phyloP scores from a whole-genome alignment of 129 eudicot genomes.

The Sambucus nigra region DNA sequence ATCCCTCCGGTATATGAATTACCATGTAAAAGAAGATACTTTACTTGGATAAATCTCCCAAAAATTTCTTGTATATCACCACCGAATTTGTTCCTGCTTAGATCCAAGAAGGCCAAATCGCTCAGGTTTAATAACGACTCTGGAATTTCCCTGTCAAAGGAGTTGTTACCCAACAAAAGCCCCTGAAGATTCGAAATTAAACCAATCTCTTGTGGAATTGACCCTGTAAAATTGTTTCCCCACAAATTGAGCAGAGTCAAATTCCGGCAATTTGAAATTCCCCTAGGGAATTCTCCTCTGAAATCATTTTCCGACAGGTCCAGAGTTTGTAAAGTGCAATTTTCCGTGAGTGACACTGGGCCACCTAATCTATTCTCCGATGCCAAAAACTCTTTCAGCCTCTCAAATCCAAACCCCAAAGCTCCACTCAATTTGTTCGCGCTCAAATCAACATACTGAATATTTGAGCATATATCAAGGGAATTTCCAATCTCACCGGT shows the following conservation, averaged over 20 bases:
- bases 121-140: slow-evolving; percentile 33
- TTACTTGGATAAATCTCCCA: slow-evolving; percentile 58
- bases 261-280: slow-evolving; percentile 51
- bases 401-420: slow-evolving; percentile 38
- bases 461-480: slow-evolving; percentile 43
- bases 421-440: slow-evolving; percentile 47
- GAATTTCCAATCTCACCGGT: slow-evolving; percentile 53
- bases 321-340: slow-evolving; percentile 45
- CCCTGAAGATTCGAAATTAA: slow-evolving; percentile 33
- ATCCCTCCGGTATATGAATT: slow-evolving; percentile 64
- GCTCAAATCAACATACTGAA: slow-evolving; percentile 68
- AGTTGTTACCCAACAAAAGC: slow-evolving; percentile 61
- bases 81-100: slow-evolving; percentile 57
- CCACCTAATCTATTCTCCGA: slow-evolving; percentile 47
- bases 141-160: slow-evolving; percentile 53
- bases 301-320: slow-evolving; percentile 70
- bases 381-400: slow-evolving; percentile 39
- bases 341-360: slow-evolving; percentile 28
- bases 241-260: slow-evolving; percentile 43
- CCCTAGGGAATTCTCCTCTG: slow-evolving; percentile 47
- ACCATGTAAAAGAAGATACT: slow-evolving; percentile 45
- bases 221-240: slow-evolving; percentile 59
- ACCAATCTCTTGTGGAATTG: slow-evolving; percentile 57
- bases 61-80: slow-evolving; percentile 62
- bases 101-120: slow-evolving; percentile 55